Base-by-base conservation (phyloP, 768 basidiomycete species). In the Naganishia onofrii region DNA sequence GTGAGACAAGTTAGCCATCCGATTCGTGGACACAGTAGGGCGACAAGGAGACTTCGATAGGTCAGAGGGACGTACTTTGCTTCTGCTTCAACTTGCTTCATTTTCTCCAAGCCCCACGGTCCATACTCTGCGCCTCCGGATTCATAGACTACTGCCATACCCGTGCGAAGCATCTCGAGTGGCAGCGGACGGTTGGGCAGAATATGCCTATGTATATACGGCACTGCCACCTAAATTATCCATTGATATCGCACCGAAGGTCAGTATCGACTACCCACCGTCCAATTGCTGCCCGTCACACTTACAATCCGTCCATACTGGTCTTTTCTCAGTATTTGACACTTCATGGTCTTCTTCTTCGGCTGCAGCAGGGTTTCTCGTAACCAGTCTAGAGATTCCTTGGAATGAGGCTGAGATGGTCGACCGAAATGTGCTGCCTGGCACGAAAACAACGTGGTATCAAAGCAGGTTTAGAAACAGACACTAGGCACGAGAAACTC, bases 371-470 rank as follows among this genome's bases (percentile, higher is more conserved):
- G 46, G 0, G 74, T 74, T 17, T 68, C 51, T 29, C 74, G 67
- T 19, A 81, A 68, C 79, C 91, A 93, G 0, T 83, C 84, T 12
- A 91, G 78, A 64, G 88, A 88, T 76, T 96, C 93, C n/a, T 81
- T 79, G 0, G 88, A 82, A 68, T 88, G 88, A 0, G 88, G 88
- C 76, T 96, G 93, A 0, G 86, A 86, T 12, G 88, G 86, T 60
- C 87, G 86, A 26, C 94, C 94, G 73, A 93, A 95, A 79, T 96
- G 90, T 0, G 88, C 83, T n/a, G 84, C 86, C 91, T 92, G 21
- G 19, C n/a, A n/a, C n/a, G n/a, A n/a, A n/a, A n/a, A n/a, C n/a
- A n/a, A n/a, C n/a, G n/a, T n/a, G n/a, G n/a, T n/a, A n/a, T n/a
- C n/a, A n/a, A 23, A 46, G 19, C 21, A 17, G n/a, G 46, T 31